Evolutionary conservation across 2,329 filamentous ascomycete genomes (phyloP), one percentile per base, ranked within the genome.

Genomic region (Fusarium cyanostomum): DNA sequence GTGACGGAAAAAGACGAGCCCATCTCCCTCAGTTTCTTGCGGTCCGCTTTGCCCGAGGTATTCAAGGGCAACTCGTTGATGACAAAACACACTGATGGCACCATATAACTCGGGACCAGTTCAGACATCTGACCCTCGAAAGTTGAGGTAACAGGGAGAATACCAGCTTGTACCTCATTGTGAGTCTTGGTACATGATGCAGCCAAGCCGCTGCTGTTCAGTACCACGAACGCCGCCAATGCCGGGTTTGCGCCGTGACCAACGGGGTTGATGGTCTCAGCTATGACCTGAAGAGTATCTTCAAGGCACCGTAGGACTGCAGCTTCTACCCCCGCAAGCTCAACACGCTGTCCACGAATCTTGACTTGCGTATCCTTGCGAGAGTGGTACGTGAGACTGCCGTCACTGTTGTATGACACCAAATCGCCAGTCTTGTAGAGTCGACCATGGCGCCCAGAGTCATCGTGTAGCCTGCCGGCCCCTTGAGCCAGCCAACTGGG

Each of bases 341-440:
- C 87, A 39, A 86, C 77, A 42, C 84, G 73, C 58, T 81, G 86
- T 18, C 87, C 87, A 18, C 80, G 79, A 9, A 87, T 72, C 70
- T 88, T 88, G 48, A 87, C 79, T 66, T 87, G 85, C 0, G 78
- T 79, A 62, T 88, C 85, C 62, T 84, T 85, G 12, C 85, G 77
- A 39, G 82, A 83, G 27, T 82, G 63, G 43, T 79, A 83, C 0
- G 75, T 66, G 6, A 84, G 69, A 10, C 70, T 71, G 0, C 54
- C 54, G 7, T 52, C 46, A 0, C 9, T 7, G 12, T 45, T 45
- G 18, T 81, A 81, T 26, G 71, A 71, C 3, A 74, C 81, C 10
- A 84, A 71, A 59, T 84, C 82, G 7, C 82, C 82, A 3, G 82
- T 82, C 45, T 79, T 79, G 64, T 83, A 84, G 8, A 61, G 50